Evolutionary conservation across 345 rosid species (phyloP), one percentile per base, ranked within the genome.

Genomic region (Cardamine resedifolia): DNA sequence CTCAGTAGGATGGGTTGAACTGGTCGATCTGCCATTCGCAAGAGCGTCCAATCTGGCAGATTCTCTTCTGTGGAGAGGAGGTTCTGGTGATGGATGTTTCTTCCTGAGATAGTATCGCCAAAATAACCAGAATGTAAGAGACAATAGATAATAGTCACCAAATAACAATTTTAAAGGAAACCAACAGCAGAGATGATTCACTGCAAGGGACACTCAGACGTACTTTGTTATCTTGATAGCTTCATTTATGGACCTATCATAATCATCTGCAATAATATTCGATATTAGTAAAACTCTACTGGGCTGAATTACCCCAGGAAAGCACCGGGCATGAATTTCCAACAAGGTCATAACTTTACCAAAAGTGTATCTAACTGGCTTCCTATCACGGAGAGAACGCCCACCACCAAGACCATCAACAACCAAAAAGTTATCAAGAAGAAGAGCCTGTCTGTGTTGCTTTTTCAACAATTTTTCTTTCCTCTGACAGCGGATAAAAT

Each of bases 181-280:
- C 43, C 58, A 66, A 72, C 31, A 52, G 62, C 62, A 66, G 68
- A 66, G 45, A 66, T 24, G 27, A 19, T 51, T 59, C 28, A 31
- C 57, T 44, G 66, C 44, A 55, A 69, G 56, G 69, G 57, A 55
- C 51, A 66, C 50, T 43, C 8, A 15, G 15, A 47, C 70, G 16
- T 88, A 96, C 98, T 90, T 92, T 64, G 97, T 90, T 83, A 87
- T 84, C 80, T 92, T 90, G 81, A 96, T 90, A 70, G 99, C 99
- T 83, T 96, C 99, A 41, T 84, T 96, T 83, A 96, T 96, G 28
- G 99, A 92, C 73, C 89, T 88, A 70, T 96, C 99, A 81, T 88
- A 96, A 82, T 90, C 99, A 87, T 96, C 99, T 96, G 95, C 90
- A 83, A 77, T 68, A 80, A 31, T 26, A 73, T 20, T 78, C 36